Percentiles rank a stretch among this genome's conserved stretches.
Conservation (phyloP, 2,329 filamentous ascomycete species). For the Pochonia chlamydosporia region DNA sequence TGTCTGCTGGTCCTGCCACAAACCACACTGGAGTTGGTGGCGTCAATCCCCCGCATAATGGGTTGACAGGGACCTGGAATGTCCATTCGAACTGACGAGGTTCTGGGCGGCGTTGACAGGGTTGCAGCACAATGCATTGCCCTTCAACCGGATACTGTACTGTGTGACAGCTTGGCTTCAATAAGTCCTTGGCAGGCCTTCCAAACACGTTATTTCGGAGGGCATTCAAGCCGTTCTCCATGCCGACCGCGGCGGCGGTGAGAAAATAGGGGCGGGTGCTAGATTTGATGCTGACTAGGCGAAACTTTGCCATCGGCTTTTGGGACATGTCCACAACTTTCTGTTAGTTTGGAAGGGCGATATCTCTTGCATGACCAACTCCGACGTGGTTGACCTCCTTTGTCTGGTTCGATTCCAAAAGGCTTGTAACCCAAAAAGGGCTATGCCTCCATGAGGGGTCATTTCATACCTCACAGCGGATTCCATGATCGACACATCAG, state of each 20-base stretch:
- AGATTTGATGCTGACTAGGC: conserved; percentile 1
- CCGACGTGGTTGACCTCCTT: no score
- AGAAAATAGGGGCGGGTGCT: background rate
- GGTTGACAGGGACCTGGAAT: background rate
- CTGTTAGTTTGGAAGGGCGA: no score
- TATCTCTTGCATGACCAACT: no score
- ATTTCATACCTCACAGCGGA: background rate
- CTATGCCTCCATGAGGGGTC: no score
- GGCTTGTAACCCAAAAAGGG: no score
- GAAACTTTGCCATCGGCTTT: no score
- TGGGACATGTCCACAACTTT: no score
- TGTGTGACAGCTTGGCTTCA: background rate
- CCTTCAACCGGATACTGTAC: no score
- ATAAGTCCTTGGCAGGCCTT: no score
- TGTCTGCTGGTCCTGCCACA: background rate
- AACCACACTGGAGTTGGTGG: background rate
- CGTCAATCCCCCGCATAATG: background rate
- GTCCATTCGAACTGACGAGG: background rate
- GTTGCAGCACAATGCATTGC: background rate
- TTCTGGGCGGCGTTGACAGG: background rate
- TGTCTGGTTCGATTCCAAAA: background rate
- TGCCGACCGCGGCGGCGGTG: background rate
- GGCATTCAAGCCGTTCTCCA: no score
- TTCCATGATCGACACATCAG: background rate
- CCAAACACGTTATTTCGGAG: no score